Conservation (phyloP, 2,329 filamentous ascomycete genomes). For the Pyrenochaeta sp. region DNA sequence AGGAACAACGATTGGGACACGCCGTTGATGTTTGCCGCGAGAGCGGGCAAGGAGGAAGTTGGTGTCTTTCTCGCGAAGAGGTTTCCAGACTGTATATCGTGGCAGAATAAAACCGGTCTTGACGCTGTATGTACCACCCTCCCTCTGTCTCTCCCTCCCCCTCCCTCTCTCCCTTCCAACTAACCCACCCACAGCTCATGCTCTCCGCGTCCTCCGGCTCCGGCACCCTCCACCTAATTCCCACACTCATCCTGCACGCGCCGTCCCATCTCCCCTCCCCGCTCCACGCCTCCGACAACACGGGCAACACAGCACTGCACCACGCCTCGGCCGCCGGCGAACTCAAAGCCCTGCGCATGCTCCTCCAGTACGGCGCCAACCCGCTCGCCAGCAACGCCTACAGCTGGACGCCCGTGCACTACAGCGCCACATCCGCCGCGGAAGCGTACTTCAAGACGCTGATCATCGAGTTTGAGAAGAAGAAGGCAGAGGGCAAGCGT, state of each 20-base stretch:
- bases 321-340: constrained; percentile 86
- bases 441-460: constrained; percentile 85
- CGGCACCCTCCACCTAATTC: constrained; percentile 54
- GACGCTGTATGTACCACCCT: constrained; percentile 65
- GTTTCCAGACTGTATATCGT: constrained; percentile 69
- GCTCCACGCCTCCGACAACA: constrained; percentile 60
- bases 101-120: constrained; percentile 71
- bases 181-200: constrained; percentile 45
- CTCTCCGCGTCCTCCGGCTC: constrained; percentile 47
- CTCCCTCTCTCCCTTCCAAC: neutral
- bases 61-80: constrained; percentile 73
- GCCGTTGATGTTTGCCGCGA: constrained; percentile 79
- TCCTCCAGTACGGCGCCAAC: constrained; percentile 81
- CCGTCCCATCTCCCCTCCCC: constrained; percentile 36
- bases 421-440: constrained; percentile 80
- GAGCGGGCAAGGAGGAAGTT: constrained; percentile 73
- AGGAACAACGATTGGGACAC: constrained; percentile 83
- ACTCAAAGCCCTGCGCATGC: constrained; percentile 75
- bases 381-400: constrained; percentile 75
- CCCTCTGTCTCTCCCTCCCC: neutral
- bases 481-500: constrained; percentile 56
- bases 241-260: constrained; percentile 42
- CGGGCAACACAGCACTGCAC: constrained; percentile 87
- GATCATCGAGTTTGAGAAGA: constrained; percentile 73
- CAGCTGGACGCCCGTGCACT: constrained; percentile 84